Conservation (phyloP, 208 protist genomes). For the Vickermania spadyakhi region DNA sequence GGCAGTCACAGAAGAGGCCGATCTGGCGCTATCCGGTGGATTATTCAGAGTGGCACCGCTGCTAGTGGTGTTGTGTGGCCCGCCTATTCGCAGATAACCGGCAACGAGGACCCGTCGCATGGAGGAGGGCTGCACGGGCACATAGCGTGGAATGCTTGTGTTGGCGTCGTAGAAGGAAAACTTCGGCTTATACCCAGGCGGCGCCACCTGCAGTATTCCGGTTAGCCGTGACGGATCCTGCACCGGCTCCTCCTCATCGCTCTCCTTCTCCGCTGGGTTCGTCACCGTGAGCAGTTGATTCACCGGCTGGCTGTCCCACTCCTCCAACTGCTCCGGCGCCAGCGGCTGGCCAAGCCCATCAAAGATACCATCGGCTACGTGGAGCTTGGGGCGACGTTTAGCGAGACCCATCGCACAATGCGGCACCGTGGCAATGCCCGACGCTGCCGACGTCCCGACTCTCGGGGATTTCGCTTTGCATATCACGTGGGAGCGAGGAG, state of each 20-base stretch:
- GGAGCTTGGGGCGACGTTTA: not conserved
- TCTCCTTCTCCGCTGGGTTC: not conserved
- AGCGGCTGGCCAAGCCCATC: not conserved
- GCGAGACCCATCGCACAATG: not conserved
- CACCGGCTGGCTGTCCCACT: not conserved
- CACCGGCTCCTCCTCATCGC: not conserved
- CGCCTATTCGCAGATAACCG: not conserved
- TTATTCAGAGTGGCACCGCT: not conserved
- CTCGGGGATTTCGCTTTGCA: not conserved
- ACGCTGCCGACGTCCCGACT: too few relatives aligned
- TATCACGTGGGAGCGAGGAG: not conserved
- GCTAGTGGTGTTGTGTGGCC: too few relatives aligned
- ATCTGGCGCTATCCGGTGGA: not conserved
- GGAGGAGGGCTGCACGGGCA: not conserved
- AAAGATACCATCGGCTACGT: not conserved
- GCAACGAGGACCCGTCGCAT: slow-evolving; percentile 9
- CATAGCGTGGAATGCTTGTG: slow-evolving; percentile 27
- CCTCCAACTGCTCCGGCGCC: not conserved
- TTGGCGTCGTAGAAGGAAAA: slow-evolving; percentile 31
- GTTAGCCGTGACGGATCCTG: slow-evolving; percentile 1
- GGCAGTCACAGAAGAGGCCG: not conserved
- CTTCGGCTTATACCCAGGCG: slow-evolving; percentile 26
- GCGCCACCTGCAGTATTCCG: slow-evolving; percentile 23
- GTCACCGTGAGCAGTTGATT: not conserved
- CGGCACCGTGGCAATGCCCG: not conserved